Evolutionary conservation across 441 rosid genomes (phyloP), one percentile per base, ranked within the genome.

Genomic region (Flueggea neowawraea): DNA sequence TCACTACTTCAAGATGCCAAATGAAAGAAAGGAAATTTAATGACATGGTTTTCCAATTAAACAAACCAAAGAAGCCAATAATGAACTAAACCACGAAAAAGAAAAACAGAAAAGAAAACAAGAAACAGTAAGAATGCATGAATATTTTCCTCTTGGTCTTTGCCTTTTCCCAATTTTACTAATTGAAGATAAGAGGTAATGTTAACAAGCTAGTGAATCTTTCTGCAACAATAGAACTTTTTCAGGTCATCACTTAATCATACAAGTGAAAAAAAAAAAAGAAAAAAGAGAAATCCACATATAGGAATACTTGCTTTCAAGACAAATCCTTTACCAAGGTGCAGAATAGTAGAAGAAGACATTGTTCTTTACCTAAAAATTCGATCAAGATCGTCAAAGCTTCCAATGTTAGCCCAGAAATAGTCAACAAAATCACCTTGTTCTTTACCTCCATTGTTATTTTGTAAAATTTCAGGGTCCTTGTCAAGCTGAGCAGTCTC

Each of bases 331-430:
- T 4, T 47, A 4, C n/a, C 50, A 32, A 49, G 57, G 17, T 43
- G 58, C 51, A 15, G 16, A 44, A 56, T 64, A 45, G 48, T 54
- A 31, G 64, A 60, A 68, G 60, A 12, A 59, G 58, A 61, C 60
- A 70, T 41, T 45, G 64, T 68, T 72, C 63, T 67, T 85, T 86
- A 95, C 99, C 99, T 90, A 76, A 95, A 88, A 65, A 95, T 88
- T 72, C 72, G 88, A 77, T 90, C 94, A 68, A 92, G 93, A 75
- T 95, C 99, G 73, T 90, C 96, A 74, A 95, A 95, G 73, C 99
- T 92, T 79, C 97, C 91, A 63, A 95, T 85, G 78, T 80, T 85
- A 66, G 76, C 97, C 98, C 99, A 95, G 65, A 91, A 80, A 61
- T 83, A 88, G 72, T 92, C 95, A 69, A 78, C 86, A 80, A 90